Conservation (phyloP, 148 eudicot genomes). For the Cornus suecica region DNA sequence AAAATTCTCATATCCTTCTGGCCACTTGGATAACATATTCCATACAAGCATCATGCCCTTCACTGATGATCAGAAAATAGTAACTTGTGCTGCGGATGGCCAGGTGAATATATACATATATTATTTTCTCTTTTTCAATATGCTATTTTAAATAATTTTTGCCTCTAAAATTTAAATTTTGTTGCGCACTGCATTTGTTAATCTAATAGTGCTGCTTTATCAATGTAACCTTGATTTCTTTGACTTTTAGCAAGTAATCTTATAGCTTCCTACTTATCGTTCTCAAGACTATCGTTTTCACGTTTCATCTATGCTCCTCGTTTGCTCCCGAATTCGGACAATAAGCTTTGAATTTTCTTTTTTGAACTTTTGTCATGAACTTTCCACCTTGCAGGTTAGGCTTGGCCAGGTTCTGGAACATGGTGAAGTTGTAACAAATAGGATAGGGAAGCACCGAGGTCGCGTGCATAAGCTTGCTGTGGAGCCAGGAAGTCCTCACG, state of each 20-base stretch:
- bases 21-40: slow-evolving; percentile 64
- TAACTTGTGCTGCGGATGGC: slow-evolving; percentile 77
- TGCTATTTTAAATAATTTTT: background rate
- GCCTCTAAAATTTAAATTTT: background rate
- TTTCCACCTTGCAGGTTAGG: slow-evolving; percentile 50
- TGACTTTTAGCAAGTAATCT: background rate
- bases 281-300: background rate
- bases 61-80: slow-evolving; percentile 56
- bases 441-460: slow-evolving; percentile 67
- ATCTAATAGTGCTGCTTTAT: background rate
- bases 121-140: background rate
- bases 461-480: slow-evolving; percentile 69
- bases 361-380: too few relatives aligned
- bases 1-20: slow-evolving; percentile 55
- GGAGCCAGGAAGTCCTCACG: slow-evolving; percentile 77
- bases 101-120: slow-evolving; percentile 46
- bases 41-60: slow-evolving; percentile 80
- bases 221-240: background rate
- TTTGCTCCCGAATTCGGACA: too few relatives aligned
- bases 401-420: slow-evolving; percentile 52
- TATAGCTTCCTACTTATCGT: background rate
- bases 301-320: background rate
- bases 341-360: too few relatives aligned
- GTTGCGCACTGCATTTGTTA: background rate
- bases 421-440: slow-evolving; percentile 56